Conservation (phyloP, 768 basidiomycete species). For the Leccinellum albellum region DNA sequence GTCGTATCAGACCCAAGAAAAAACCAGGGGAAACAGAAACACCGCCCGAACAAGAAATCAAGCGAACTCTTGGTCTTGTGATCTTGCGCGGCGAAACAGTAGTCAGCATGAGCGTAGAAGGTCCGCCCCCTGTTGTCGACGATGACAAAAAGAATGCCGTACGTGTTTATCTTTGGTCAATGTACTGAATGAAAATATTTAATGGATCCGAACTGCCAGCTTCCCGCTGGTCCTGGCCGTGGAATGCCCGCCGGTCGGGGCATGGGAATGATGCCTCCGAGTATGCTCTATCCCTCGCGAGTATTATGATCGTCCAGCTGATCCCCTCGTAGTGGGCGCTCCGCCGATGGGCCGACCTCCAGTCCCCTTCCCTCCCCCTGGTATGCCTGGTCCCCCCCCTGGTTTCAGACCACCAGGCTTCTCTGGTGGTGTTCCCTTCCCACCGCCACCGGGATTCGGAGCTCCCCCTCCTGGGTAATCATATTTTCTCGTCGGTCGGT, state of each 20-base stretch:
- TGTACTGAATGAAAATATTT: conserved; percentile 2
- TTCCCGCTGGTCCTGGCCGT: conserved; percentile 86
- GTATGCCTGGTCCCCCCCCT: conserved; percentile 84
- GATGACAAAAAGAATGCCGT: conserved; percentile 86
- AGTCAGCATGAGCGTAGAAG: conserved; percentile 92
- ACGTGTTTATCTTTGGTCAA: conserved; percentile 28
- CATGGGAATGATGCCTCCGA: conserved; percentile 91
- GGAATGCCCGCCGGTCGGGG: conserved; percentile 96
- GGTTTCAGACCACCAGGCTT: conserved; percentile 83
- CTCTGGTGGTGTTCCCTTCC: conserved; percentile 77
- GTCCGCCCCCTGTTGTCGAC: conserved; percentile 86
- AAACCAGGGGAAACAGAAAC: conserved; percentile 73
- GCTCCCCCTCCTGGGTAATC: conserved; percentile 83
- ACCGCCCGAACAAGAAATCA: conserved; percentile 86
- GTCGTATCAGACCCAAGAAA: conserved; percentile 89
- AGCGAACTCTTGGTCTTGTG: conserved; percentile 92
- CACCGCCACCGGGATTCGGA: conserved; percentile 76
- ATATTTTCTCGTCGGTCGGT: not conserved
- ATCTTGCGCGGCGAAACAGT: conserved; percentile 96
- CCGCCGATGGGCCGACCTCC: conserved; percentile 66
- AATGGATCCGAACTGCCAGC: conserved; percentile 40
- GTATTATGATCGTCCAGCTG: conserved; percentile 14
- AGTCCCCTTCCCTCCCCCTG: conserved; percentile 59
- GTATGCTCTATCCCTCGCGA: conserved; percentile 41
- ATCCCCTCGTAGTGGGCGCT: conserved; percentile 46